Conservation (phyloP, 495 filamentous ascomycete species). For the Umbilicaria muhlenbergii region DNA sequence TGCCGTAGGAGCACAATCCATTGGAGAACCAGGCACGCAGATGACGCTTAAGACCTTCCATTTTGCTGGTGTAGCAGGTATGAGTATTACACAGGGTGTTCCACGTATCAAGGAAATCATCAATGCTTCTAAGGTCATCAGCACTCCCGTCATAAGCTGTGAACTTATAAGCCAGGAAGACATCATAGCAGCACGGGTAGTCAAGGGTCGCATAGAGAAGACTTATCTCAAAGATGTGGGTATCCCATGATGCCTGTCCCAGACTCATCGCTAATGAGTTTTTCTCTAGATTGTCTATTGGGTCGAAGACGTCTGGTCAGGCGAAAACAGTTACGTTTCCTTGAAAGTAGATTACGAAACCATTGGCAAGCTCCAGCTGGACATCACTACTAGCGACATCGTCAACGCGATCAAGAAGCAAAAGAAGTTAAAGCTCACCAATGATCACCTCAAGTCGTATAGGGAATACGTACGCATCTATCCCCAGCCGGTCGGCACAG, state of each 20-base stretch:
- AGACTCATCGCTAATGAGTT: background rate
- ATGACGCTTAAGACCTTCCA: constrained; percentile 99
- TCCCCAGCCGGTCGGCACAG: constrained; percentile 36
- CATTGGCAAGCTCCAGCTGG: constrained; percentile 62
- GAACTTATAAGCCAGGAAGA: constrained; percentile 53
- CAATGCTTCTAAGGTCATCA: constrained; percentile 85
- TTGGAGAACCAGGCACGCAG: constrained; percentile 95
- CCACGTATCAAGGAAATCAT: constrained; percentile 99
- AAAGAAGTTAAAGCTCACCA: constrained; percentile 59
- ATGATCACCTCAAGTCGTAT: constrained; percentile 30
- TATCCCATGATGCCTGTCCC: background rate
- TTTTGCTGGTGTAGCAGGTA: constrained; percentile 97
- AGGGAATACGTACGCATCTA: constrained; percentile 29
- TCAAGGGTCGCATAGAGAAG: constrained; percentile 86
- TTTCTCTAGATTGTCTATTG: constrained; percentile 45
- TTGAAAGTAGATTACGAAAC: constrained; percentile 64
- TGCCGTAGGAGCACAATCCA: constrained; percentile 92
- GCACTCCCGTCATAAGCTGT: constrained; percentile 84
- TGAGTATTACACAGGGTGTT: constrained; percentile 98
- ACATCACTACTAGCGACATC: constrained; percentile 55
- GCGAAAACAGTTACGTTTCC: constrained; percentile 51
- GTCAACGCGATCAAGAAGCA: constrained; percentile 52
- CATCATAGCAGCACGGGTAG: constrained; percentile 63
- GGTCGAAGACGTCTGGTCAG: constrained; percentile 71
- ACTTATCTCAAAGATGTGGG: constrained; percentile 54